These are phyloP conservation scores for Trichophyton equinum DNA, from an alignment of 2,329 filamentous ascomycete genomes.

Conservation along the genomic window DNA sequence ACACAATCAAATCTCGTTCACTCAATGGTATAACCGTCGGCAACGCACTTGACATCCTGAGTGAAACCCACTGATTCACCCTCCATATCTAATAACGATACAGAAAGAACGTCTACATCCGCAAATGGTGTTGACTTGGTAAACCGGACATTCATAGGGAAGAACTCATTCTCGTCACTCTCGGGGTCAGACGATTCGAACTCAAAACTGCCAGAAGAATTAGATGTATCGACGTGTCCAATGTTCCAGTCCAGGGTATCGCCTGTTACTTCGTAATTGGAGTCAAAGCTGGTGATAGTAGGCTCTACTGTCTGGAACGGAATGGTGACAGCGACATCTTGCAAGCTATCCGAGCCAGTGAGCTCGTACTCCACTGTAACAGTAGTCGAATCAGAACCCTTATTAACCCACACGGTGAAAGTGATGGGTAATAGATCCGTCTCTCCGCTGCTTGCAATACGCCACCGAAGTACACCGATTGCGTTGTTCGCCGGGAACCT, in stretches of 20 bases:
- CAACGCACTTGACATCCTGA: slow-evolving; percentile 34
- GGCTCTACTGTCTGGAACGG: slow-evolving; percentile 79
- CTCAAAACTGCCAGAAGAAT: slow-evolving; percentile 77
- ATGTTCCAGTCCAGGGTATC: slow-evolving; percentile 92
- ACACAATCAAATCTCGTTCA: slow-evolving; percentile 14
- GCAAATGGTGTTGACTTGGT: slow-evolving; percentile 75
- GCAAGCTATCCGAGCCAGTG: slow-evolving; percentile 63
- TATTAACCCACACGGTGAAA: slow-evolving; percentile 96
- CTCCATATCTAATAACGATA: slow-evolving; percentile 34
- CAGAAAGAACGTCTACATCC: slow-evolving; percentile 64
- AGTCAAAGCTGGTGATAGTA: slow-evolving; percentile 82
- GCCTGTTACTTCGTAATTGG: slow-evolving; percentile 83
- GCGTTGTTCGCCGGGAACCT: slow-evolving; percentile 92
- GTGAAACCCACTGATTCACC: slow-evolving; percentile 34
- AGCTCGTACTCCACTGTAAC: slow-evolving; percentile 95
- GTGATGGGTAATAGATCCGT: slow-evolving; percentile 74
- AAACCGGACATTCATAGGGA: slow-evolving; percentile 91
- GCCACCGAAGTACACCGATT: slow-evolving; percentile 88
- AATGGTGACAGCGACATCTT: slow-evolving; percentile 76
- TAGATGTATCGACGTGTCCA: slow-evolving; percentile 70
- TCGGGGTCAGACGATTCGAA: slow-evolving; percentile 82
- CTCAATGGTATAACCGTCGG: slow-evolving; percentile 35
- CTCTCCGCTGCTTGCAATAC: slow-evolving; percentile 65
- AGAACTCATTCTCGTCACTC: slow-evolving; percentile 85
- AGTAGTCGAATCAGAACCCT: slow-evolving; percentile 67